Percentiles rank a stretch among this genome's conserved stretches.
Conservation (phyloP, 2,329 filamentous ascomycete species). For the Xylariaceae sp. region DNA sequence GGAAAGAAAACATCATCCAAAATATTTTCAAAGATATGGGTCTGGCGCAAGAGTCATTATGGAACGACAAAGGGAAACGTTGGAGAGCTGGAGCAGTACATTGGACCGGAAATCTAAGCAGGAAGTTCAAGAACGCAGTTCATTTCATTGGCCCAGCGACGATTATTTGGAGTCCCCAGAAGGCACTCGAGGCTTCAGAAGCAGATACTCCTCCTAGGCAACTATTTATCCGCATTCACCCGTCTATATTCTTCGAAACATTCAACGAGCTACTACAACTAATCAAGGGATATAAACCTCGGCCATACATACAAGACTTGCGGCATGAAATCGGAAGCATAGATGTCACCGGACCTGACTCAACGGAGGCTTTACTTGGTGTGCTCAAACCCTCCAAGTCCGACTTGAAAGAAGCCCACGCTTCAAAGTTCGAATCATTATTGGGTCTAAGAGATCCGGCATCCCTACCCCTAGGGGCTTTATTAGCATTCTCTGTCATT, state of each 20-base stretch:
- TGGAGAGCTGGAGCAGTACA: conserved; percentile 68
- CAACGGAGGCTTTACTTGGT: conserved; percentile 77
- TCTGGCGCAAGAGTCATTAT: conserved; percentile 64
- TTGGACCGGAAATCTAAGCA: conserved; percentile 58
- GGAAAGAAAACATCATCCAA: conserved; percentile 67
- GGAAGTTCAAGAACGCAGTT: conserved; percentile 59
- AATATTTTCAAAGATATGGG: conserved; percentile 72
- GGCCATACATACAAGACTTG: conserved; percentile 70
- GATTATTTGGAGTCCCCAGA: conserved; percentile 73
- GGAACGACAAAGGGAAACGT: conserved; percentile 68
- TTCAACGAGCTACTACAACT: conserved; percentile 68
- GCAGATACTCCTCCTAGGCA: conserved; percentile 44
- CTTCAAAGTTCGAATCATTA: conserved; percentile 58
- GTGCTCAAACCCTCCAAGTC: conserved; percentile 63
- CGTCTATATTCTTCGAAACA: conserved; percentile 75
- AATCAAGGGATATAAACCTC: conserved; percentile 65
- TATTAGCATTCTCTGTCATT: conserved; percentile 74
- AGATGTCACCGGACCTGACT: conserved; percentile 69
- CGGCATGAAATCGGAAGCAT: conserved; percentile 71
- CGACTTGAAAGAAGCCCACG: conserved; percentile 49
- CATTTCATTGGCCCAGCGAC: conserved; percentile 74
- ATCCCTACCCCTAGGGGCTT: conserved; percentile 70
- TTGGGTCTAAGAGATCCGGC: conserved; percentile 70
- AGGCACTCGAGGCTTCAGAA: conserved; percentile 30
- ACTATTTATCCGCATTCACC: conserved; percentile 79